phyloP scores from a whole-genome alignment of 768 basidiomycete species.

The Leucosporidium scottii region DNA sequence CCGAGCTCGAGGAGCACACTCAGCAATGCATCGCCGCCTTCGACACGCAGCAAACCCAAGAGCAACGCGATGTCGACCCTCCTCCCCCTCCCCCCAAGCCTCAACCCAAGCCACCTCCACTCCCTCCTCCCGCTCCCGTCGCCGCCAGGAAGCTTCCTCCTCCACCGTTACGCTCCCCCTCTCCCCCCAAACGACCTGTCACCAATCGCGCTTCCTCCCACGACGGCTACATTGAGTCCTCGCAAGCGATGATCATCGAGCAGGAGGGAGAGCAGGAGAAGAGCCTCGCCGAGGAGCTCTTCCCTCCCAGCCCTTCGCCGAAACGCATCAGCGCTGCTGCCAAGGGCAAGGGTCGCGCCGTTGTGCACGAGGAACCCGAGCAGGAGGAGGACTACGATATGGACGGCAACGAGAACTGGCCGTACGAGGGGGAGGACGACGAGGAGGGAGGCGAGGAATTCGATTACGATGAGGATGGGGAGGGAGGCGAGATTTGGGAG shows the following conservation, averaged over 20 bases:
- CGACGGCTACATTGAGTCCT: no score
- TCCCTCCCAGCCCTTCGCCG: slow-evolving; percentile 4
- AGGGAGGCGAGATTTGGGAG: slow-evolving; percentile 20
- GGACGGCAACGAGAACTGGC: slow-evolving; percentile 1
- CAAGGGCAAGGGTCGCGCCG: slow-evolving; percentile 2
- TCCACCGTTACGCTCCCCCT: background rate
- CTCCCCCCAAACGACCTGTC: no score
- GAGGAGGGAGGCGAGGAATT: slow-evolving; percentile 42
- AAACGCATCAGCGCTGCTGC: background rate
- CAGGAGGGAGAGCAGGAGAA: background rate
- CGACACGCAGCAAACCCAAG: background rate
- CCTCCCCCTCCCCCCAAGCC: background rate
- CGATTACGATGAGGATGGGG: slow-evolving; percentile 15
- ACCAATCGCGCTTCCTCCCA: no score
- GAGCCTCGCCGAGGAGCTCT: slow-evolving; percentile 5
- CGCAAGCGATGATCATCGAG: background rate
- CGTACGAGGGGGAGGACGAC: slow-evolving; percentile 1
- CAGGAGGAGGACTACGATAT: slow-evolving; percentile 1
- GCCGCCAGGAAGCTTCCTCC: background rate
- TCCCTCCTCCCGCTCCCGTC: background rate
- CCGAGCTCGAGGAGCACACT: no score
- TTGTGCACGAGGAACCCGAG: background rate
- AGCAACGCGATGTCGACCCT: background rate
- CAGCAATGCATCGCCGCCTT: no score
- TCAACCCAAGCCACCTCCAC: background rate